Base-by-base conservation (phyloP, 1,139 yeast species). In the Suhomyces panamericanus region DNA sequence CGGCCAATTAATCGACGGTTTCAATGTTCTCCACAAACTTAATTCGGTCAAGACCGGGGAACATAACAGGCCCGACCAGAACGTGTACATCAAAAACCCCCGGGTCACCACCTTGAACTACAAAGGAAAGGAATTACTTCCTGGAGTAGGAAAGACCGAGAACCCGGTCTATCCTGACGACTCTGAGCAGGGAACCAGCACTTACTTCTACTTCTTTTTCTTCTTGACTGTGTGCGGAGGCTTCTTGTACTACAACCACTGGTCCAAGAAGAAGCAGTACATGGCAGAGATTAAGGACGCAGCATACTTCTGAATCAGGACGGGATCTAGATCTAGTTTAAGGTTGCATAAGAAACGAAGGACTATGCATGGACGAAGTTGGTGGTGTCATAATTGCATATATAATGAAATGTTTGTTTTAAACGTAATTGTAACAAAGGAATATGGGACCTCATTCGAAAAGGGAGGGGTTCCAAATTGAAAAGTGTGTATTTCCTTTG, bases 1-100 rank as follows among this genome's bases (percentile, higher is more conserved):
- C 58, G 87, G 85, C 2, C 75, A 71, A 48, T 66, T 80, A 8
- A 63, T 79, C n/a, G 60, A 52, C 17, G 78, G 78, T 0, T 58
- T 58, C 38, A 57, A 57, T 33, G 42, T 50, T 6, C 51, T 62
- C 47, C 48, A 52, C 32, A 34, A 33, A 28, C 46, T 61, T 39
- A 50, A 53, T 39, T 27, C 38, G 9, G 54, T 49, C 32, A 38
- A 34, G 8, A 52, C 52, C 14, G 39, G 38, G 5, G 42, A 24
- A 1, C 20, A 46, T 3, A 46, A 44, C 35, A 38, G 46, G 12
- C 62, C 63, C 1, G 33, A 38, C 6, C 46, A 47, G 14, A 55
- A 54, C 3, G 43, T 56, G n/a, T 48, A 43, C 27, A 48, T 59
- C 22, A 43, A 62, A 35, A 59, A 59, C n/a, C 66, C 73, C 3